Base-by-base conservation (phyloP, 306 rosid species). In the Acacia crassicarpa region DNA sequence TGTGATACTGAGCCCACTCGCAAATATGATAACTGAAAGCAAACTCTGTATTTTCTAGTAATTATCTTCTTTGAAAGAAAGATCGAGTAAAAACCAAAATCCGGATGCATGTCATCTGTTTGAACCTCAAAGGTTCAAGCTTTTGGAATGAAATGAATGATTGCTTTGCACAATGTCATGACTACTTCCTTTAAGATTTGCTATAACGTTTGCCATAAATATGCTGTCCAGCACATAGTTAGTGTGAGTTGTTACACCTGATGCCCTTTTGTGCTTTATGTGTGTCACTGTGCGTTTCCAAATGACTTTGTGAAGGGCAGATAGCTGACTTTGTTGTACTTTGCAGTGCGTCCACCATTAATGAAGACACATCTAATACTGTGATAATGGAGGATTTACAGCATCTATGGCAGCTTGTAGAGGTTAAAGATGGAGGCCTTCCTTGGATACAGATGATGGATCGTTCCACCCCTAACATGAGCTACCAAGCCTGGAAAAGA, bases 381-480 rank as follows among this genome's bases (percentile, higher is more conserved):
- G n/a, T 82, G 12, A 45, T 48, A 33, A 41, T 43, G 72, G 85
- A 76, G 15, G 92, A 89, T 85, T 83, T 89, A 78, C 77, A 62
- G 4, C 75, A 85, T 74, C n/a, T 89, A 3, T 61, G 72, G 38
- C 84, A 81, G 85, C 78, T 89, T 76, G 89, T 87, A 46, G 92
- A 87, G 86, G 84, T 83, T 80, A 89, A 85, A 87, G 92, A 89
- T 85, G 90, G 88, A 48, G 90, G 92, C 63, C 92, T 81, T 35
- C 88, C 90, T 78, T 89, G 92, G 92, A 83, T 76, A 10, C 89
- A 72, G 4, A 87, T 87, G 88, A 89, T 89, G 92, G 92, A 89
- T 72, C 87, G 89, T 61, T 75, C 86, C 9, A 83, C 92, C 3
- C 92, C 90, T 4, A 83, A 67, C 76, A 81, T 89, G 92, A 33